Percentiles rank a stretch among this genome's conserved stretches.
phyloP scores from a whole-genome alignment of 805 yeast genomes.

The Pichia nakasei region DNA sequence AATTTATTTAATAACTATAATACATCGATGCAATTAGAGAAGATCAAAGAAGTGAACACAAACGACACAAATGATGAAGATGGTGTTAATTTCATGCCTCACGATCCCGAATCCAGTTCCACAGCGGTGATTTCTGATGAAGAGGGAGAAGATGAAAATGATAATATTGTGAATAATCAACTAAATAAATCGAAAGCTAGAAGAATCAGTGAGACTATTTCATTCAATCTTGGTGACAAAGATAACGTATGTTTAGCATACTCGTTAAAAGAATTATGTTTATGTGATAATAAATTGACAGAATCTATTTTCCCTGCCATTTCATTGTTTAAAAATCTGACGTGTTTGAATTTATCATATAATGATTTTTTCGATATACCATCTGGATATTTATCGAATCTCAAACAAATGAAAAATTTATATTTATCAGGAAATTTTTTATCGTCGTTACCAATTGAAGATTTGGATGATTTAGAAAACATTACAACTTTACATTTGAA shows the following conservation, averaged over 20 bases:
- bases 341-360: slow-evolving; percentile 66
- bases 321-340: slow-evolving; percentile 48
- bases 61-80: not conserved
- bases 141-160: not conserved
- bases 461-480: slow-evolving; percentile 51
- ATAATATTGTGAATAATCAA: not conserved
- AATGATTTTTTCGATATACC: slow-evolving; percentile 82
- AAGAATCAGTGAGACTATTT: slow-evolving; percentile 11
- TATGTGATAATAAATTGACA: slow-evolving; percentile 76
- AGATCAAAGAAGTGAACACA: not conserved
- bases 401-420: slow-evolving; percentile 51
- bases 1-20: slow-evolving; percentile 3
- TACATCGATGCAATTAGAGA: not conserved
- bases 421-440: slow-evolving; percentile 79
- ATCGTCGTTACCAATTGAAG: slow-evolving; percentile 77
- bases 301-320: slow-evolving; percentile 71
- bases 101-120: not conserved
- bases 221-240: not conserved
- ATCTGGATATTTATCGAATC: slow-evolving; percentile 51
- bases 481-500: slow-evolving; percentile 62
- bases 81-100: not conserved
- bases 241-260: slow-evolving; percentile 10
- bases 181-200: slow-evolving; percentile 1
- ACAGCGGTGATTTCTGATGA: not conserved
- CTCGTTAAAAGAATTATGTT: slow-evolving; percentile 43